Evolutionary conservation across 2,329 filamentous ascomycete species (phyloP).

Genomic region (Albophoma yamanashiensis): DNA sequence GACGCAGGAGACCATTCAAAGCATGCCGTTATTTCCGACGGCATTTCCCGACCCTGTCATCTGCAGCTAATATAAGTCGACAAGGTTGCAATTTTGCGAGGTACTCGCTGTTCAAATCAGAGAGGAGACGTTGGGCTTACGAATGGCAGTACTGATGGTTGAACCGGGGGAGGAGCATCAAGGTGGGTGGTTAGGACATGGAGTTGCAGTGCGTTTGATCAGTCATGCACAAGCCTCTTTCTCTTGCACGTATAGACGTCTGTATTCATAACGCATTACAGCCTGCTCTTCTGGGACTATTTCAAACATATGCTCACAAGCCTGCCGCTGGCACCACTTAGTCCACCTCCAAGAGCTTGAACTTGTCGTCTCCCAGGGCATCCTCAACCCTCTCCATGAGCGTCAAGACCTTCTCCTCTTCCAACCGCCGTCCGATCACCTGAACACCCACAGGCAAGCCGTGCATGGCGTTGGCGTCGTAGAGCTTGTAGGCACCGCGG

Average conservation of each 20-base stretch:
- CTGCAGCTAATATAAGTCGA: neutral
- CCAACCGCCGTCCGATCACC: conserved; percentile 65
- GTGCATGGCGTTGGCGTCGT: conserved; percentile 74
- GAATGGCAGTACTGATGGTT: too few species aligned
- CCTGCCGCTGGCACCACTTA: conserved; percentile 11
- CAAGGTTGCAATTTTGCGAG: neutral
- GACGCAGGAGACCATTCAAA: neutral
- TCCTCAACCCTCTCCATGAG: conserved; percentile 72
- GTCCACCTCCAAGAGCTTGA: conserved; percentile 38
- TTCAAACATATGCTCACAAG: neutral
- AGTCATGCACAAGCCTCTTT: neutral
- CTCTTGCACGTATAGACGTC: too few species aligned
- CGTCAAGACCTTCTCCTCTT: conserved; percentile 80
- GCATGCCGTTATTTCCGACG: neutral
- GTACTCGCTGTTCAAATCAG: neutral
- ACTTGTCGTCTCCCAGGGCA: conserved; percentile 51
- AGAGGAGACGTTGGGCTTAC: too few species aligned
- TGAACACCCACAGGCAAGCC: conserved; percentile 82
- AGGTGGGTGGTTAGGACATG: neutral
- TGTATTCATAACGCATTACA: neutral
- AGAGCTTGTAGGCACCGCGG: conserved; percentile 73
- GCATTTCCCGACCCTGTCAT: neutral
- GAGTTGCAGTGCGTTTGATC: neutral
- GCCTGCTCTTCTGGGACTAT: neutral
- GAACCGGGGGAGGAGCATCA: too few species aligned